Evolutionary conservation across 1,284 basidiomycete genomes (phyloP), one percentile per base, ranked within the genome.

Genomic region (Athelia sp.): DNA sequence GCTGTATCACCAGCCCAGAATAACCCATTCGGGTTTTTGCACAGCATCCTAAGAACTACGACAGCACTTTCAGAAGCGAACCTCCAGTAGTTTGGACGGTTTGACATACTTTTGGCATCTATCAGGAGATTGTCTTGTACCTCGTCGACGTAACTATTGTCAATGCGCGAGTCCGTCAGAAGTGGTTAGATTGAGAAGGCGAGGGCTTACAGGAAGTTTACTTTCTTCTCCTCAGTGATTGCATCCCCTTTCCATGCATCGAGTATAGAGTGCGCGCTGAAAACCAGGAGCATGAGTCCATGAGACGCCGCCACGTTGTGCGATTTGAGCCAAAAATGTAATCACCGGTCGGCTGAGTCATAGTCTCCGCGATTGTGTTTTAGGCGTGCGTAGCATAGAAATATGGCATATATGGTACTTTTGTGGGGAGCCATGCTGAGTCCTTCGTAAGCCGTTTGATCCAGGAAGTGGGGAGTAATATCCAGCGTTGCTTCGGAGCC

Each of bases 1-100:
- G 87, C 86, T 0, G 87, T 90, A 58, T 90, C 87, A 0, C 87
- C 87, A 0, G 87, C 87, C 82, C 83, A 90, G 58, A 88, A 87
- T 19, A 86, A 63, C 0, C 87, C 87, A 46, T 83, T 67, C 0
- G 78, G 74, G 56, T 89, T 87, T 11, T 63, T 63, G 56, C 84
- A 87, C 2, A 88, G 58, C 0, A 64, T 67, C 11, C 84, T 69
- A 40, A 90, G 61, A 1, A 90, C 86, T 87, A 49, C 14, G n/a
- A 26, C 18, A 15, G n/a, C 32, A 40, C 19, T 13, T 50, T 38
- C 29, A n/a, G 29, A 43, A 17, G 34, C n/a, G 14, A 40, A 32
- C 46, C 26, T 22, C 4, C 10, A 35, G 17, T 26, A 21, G 43
- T 19, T 22, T 42, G 52, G 32, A 21, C 23, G 31, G 9, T 2